Evolutionary conservation across 2,329 filamentous ascomycete genomes (phyloP).

Genomic region (Phialophora chinensis): DNA sequence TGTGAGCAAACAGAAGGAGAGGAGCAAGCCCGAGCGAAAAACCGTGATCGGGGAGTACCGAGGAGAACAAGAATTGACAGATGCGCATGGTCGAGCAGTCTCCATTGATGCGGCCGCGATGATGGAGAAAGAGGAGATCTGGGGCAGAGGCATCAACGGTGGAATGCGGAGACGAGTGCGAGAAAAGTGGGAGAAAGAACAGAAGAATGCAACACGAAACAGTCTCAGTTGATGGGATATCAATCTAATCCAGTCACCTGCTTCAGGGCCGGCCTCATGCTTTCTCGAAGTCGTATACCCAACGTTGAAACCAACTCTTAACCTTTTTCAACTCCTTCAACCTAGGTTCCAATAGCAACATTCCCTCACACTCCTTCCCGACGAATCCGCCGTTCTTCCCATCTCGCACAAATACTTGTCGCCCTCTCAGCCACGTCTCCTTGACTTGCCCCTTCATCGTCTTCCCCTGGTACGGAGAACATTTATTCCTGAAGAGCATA

Average conservation of each 20-base stretch:
- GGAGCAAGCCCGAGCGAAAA: slow-evolving; percentile 49
- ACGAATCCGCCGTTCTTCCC: slow-evolving; percentile 53
- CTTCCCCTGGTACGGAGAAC: slow-evolving; percentile 86
- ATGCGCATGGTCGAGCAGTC: slow-evolving; percentile 4
- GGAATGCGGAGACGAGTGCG: slow-evolving; percentile 50
- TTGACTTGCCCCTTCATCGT: slow-evolving; percentile 76
- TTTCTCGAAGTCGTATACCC: slow-evolving; percentile 34
- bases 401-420: slow-evolving; percentile 74
- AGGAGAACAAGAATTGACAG: slow-evolving; percentile 11
- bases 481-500: slow-evolving; percentile 95
- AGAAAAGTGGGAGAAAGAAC: slow-evolving; percentile 47
- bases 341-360: slow-evolving; percentile 48
- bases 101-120: slow-evolving; percentile 10
- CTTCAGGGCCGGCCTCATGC: slow-evolving; percentile 15
- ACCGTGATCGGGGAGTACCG: slow-evolving; percentile 41
- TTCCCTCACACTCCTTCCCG: slow-evolving; percentile 45
- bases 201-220: slow-evolving; percentile 27
- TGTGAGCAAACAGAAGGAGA: slow-evolving; percentile 48
- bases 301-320: slow-evolving; percentile 36
- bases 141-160: slow-evolving; percentile 50
- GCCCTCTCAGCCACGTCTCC: slow-evolving; percentile 85
- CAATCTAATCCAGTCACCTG: background rate
- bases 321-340: slow-evolving; percentile 35
- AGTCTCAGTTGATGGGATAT: background rate
- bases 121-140: slow-evolving; percentile 47